Percentiles rank a stretch among this genome's conserved stretches.
Evolutionary conservation across 148 eudicot species (phyloP).

Genomic region (Vaccinium corymbosum): DNA sequence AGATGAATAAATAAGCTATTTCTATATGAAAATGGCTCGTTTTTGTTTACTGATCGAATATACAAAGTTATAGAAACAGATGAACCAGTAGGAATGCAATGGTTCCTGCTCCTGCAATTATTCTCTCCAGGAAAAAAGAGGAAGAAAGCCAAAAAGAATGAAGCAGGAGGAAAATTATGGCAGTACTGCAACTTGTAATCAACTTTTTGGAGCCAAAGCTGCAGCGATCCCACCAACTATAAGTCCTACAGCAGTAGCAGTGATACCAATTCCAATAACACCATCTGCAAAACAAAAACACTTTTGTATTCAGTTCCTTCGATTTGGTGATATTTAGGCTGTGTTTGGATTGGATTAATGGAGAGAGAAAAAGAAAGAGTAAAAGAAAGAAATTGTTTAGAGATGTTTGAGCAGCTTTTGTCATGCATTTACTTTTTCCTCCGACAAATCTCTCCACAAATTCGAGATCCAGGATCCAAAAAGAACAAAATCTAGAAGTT

Average conservation of each 20-base stretch:
- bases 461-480: background rate
- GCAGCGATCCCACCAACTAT: conserved; percentile 88
- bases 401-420: background rate
- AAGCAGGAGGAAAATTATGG: background rate
- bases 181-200: background rate
- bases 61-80: background rate
- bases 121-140: background rate
- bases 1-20: background rate
- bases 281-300: conserved; percentile 55
- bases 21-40: background rate
- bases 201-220: conserved; percentile 56
- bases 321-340: background rate
- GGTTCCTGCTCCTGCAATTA: background rate
- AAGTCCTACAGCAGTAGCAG: conserved; percentile 86
- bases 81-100: background rate
- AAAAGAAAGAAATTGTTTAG: background rate
- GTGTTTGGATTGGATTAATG: background rate
- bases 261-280: conserved; percentile 77
- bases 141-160: background rate
- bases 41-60: background rate
- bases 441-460: background rate
- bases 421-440: background rate
- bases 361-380: background rate
- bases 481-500: background rate
- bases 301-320: background rate